Base-by-base conservation (phyloP, 2,329 filamentous ascomycete genomes). In the Alternaria sp. region DNA sequence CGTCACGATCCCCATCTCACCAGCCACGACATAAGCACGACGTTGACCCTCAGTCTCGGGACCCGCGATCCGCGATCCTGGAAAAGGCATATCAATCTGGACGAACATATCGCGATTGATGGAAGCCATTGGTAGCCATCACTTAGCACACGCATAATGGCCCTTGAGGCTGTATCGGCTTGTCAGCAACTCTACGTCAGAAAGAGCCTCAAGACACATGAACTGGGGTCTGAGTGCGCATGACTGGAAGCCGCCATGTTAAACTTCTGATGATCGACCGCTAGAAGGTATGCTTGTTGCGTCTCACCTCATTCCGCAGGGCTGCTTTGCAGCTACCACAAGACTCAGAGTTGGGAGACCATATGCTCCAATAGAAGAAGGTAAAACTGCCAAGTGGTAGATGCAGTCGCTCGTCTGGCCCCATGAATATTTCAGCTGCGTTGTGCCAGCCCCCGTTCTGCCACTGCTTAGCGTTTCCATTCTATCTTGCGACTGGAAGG, bases 401-500 rank as follows among this genome's bases (percentile, higher is more conserved):
- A 40, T 40, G 49, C 5, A 10, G 43, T 40, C 23, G 57, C 23
- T 36, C 19, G 13, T 21, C 26, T 23, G 11, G 26, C 12, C 28
- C n/a, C 30, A 15, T 45, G 30, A 21, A 51, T 13, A 17, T n/a
- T 10, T 25, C 36, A 40, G 19, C 49, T 52, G 30, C 23, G 9
- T 36, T 32, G 17, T 51, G 17, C 28, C 21, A 52, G 30, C 36
- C 82, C 98, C 87, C 87, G 98, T 95, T 67, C 92, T 86, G 84
- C 97, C 95, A 96, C 80, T 95, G 91, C 86, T 92, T 93, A 98
- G 95, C 81, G 98, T 95, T 87, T 98, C 93, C 84, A 23, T 40
- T 21, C n/a, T n/a, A 17, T 36, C 30, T 52, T 52, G 49, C 49
- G 36, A 40, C 10, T 97, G 90, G 81, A 99, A 82, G 80, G 98